Evolutionary conservation across 306 rosid genomes (phyloP), one percentile per base, ranked within the genome.

Genomic region (Carpinus fangiana): DNA sequence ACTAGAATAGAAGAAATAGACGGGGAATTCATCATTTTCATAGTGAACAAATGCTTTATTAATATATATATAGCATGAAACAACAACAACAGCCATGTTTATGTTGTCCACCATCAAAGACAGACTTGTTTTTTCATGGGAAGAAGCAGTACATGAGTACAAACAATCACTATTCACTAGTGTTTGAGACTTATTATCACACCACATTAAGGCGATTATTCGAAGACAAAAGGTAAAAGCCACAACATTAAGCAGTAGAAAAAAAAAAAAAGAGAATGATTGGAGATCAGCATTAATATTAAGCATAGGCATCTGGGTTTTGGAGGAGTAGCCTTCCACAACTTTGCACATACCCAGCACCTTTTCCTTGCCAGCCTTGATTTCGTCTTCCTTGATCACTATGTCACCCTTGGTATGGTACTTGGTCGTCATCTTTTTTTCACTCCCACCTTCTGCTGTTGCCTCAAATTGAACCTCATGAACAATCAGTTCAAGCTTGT

Each of bases 351-450:
- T 77, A 69, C 17, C 82, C 68, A 86, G 20, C 23, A 81, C 68
- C 77, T 51, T 86, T 67, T 78, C 83, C 72, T 81, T 80, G 78
- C 83, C 76, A 20, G 14, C 73, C 85, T 73, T 86, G 21, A 86
- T 76, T 31, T 84, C 84, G 54, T 86, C 92, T 79, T 80, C 88
- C 12, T 31, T 68, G 68, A 84, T 72, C 82, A 72, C 81, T 47
- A 76, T n/a, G 68, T 76, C 87, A 75, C 79, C 82, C 67, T 87
- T 84, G 13, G 86, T 79, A 53, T 72, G 53, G 76, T 82, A 82
- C 31, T 80, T 85, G 73, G 41, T 78, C 48, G 73, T 79, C 74
- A 85, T 66, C 72, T 81, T 85, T 74, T 47, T 79, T 26, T 31
- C 78, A 70, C 84, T 80, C 9, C 89, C 87, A 51, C 87, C 87